Evolutionary conservation across 2,329 filamentous ascomycete genomes (phyloP), one percentile per base, ranked within the genome.

Genomic region (Fusarium citri): DNA sequence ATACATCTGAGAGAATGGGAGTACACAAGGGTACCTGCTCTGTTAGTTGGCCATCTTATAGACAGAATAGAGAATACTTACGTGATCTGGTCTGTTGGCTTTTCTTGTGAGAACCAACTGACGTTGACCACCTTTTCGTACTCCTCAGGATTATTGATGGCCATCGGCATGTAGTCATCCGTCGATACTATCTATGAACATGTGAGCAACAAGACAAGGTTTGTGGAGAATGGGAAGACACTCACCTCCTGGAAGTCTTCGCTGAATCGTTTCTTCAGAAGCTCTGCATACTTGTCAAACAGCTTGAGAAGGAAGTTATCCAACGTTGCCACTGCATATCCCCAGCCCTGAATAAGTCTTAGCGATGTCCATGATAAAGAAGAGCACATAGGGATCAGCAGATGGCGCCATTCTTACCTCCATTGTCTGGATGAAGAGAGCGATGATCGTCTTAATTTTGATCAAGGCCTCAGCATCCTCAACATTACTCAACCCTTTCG

Each of bases 121-220:
- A 98, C 94, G 66, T 94, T 96, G 69, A 98, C 89, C 37, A 99
- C 95, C 76, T 98, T 97, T 75, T 97, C 93, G 77, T 97, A 98
- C 76, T 98, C 94, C 74, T 97, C 94, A 18, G 87, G 81, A 22
- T 92, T 94, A 75, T 94, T 93, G 78, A 98, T 97, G 3, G 94
- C 93, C 96, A 99, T 98, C 4, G 96, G 97, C 95, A 99, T 99
- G 80, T 99, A 99, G 80, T 99, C 96, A 78, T 99, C 96, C 1
- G 94, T 98, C n/a, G 93, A 90, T 18, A 91, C 88, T 74, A 91
- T 91, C 86, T 89, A 77, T 40, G 49, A 25, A 18, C 11, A 18
- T 18, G 40, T 75, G 16, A 72, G 69, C 9, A 30, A n/a, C 9
- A 11, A 15, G 6, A 23, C 14, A 20, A 28, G 26, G 14, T 23